Conservation (phyloP, 1,139 yeast species). For the Scheffersomyces quercinus region DNA sequence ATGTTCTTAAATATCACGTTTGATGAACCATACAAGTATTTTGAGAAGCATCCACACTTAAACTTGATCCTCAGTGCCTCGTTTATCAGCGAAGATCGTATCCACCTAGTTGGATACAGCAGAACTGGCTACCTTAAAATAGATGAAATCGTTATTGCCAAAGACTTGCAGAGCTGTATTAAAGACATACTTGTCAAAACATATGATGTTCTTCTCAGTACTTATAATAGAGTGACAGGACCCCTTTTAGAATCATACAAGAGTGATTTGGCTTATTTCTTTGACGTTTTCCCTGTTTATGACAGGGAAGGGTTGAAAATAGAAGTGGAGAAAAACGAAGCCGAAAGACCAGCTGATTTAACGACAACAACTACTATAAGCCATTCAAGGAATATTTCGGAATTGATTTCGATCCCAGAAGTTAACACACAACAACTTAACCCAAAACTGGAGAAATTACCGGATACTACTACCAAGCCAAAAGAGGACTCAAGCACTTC, state of each 20-base stretch:
- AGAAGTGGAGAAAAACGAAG: conserved; percentile 1
- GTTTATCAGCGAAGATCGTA: conserved; percentile 26
- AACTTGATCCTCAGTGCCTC: conserved; percentile 30
- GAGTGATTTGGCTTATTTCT: conserved; percentile 24
- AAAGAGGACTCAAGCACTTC: too few relatives aligned
- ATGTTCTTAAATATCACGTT: conserved; percentile 57
- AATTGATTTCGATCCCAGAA: not conserved
- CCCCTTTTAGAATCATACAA: conserved; percentile 23
- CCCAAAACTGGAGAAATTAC: not conserved
- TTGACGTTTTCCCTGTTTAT: conserved; percentile 12
- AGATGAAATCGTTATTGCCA: conserved; percentile 23
- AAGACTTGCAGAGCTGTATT: conserved; percentile 23
- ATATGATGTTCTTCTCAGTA: conserved; percentile 21
- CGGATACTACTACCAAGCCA: not conserved
- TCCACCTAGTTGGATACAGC: conserved; percentile 31
- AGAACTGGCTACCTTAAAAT: conserved; percentile 23
- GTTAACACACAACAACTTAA: not conserved
- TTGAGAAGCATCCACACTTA: conserved; percentile 25
- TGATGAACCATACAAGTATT: conserved; percentile 23
- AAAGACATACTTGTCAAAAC: conserved; percentile 22
- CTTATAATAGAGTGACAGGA: conserved; percentile 23
- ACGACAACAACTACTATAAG: not conserved
- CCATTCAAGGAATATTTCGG: not conserved
- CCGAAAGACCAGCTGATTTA: not conserved
- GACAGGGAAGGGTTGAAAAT: conserved; percentile 6